These are phyloP conservation scores for Draba incana DNA, from an alignment of 345 rosid genomes.

Conservation along the genomic window DNA sequence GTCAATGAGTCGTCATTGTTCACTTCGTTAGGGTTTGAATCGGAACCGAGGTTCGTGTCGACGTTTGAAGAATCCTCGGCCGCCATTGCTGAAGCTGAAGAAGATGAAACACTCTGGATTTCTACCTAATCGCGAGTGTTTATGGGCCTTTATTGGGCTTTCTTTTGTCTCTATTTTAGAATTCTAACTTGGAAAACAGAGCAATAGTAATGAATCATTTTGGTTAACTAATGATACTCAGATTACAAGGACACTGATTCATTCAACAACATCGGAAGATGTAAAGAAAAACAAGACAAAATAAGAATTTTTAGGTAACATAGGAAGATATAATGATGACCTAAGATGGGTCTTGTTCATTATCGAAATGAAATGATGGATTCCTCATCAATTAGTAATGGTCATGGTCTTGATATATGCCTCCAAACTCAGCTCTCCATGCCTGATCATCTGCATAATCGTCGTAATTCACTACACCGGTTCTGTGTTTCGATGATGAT, in stretches of 20 bases:
- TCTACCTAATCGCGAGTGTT: slow-evolving; percentile 27
- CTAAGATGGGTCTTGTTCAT: slow-evolving; percentile 37
- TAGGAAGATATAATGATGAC: slow-evolving; percentile 1
- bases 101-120: slow-evolving; percentile 3
- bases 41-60: slow-evolving; percentile 34
- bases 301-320: not conserved
- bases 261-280: slow-evolving; percentile 19
- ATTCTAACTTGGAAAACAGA: not conserved
- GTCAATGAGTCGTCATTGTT: slow-evolving; percentile 37
- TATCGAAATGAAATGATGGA: not conserved
- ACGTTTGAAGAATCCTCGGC: slow-evolving; percentile 48
- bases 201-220: not conserved
- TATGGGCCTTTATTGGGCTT: slow-evolving; percentile 10
- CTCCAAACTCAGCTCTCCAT: slow-evolving; percentile 96
- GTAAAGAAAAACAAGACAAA: slow-evolving; percentile 20
- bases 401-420: slow-evolving; percentile 76
- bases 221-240: slow-evolving; percentile 20
- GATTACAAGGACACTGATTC: slow-evolving; percentile 6
- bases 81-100: slow-evolving; percentile 38
- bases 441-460: slow-evolving; percentile 69
- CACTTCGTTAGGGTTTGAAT: slow-evolving; percentile 40
- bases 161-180: too few species aligned
- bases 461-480: slow-evolving; percentile 35
- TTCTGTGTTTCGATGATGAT: slow-evolving; percentile 12
- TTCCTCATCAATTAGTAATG: slow-evolving; percentile 18